Conservation (phyloP, 345 rosid species). For the Melaleuca alternifolia region DNA sequence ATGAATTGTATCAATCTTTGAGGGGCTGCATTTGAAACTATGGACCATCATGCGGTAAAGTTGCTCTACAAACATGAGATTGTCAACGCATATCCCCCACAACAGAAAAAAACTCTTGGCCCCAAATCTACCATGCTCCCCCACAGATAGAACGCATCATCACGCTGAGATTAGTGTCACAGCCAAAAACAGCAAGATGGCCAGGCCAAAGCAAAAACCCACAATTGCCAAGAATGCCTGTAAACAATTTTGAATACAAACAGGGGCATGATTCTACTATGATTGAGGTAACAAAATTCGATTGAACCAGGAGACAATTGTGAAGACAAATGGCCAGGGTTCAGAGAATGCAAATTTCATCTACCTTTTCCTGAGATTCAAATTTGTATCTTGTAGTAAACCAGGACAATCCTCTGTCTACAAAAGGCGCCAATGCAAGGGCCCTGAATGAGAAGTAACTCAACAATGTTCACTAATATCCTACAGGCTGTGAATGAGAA, state of each 20-base stretch:
- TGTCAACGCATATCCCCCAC: neutral
- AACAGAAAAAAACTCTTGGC: neutral
- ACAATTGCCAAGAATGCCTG: conserved; percentile 68
- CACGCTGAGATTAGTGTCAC: conserved; percentile 68
- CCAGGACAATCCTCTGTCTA: conserved; percentile 77
- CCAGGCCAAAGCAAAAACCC: conserved; percentile 73
- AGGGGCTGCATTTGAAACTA: neutral
- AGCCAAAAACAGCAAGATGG: conserved; percentile 41
- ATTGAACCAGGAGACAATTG: neutral
- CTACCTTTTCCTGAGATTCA: conserved; percentile 67
- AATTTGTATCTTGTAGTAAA: conserved; percentile 59
- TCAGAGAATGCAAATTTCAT: neutral
- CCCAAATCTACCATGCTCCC: neutral
- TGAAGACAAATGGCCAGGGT: neutral
- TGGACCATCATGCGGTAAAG: neutral
- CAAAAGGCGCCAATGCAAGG: conserved; percentile 86
- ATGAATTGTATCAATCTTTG: neutral
- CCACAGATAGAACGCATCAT: neutral
- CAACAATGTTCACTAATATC: neutral
- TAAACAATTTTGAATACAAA: neutral
- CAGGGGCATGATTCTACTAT: neutral
- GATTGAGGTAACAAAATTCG: neutral
- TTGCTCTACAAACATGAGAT: neutral
- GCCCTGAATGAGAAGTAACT: conserved; percentile 40
- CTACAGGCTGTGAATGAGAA: neutral